Base-by-base conservation (phyloP, 1,284 basidiomycete species). In the Cystobasidiaceae sp. region DNA sequence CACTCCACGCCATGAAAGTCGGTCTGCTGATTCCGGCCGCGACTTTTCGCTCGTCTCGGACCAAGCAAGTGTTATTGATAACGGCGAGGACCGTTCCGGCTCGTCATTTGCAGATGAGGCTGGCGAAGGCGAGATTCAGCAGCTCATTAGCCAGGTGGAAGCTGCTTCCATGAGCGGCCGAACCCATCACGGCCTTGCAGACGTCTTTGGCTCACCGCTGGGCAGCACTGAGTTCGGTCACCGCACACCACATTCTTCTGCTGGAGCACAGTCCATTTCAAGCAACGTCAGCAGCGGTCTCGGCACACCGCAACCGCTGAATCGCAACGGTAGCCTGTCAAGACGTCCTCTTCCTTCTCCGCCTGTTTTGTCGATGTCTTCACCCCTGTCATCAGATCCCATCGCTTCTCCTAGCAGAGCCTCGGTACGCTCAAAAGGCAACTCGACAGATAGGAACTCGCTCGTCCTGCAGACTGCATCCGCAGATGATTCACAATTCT, bases 1-100 rank as follows among this genome's bases (percentile, higher is more conserved):
- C 25, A 28, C 21, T 48, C 52, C 13, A 44, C 28, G 23, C 52
- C 60, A n/a, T n/a, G n/a, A n/a, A n/a, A n/a, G n/a, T n/a, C n/a
- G n/a, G n/a, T n/a, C n/a, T n/a, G n/a, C n/a, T n/a, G n/a, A n/a
- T n/a, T n/a, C n/a, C n/a, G n/a, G n/a, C n/a, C 46, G 61, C 19
- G 61, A 64, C 33, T 25, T 45, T n/a, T 64, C 61, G 6, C 30
- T 64, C 43, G 27, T 55, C 17, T 64, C 61, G 9, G 61, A 64
- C 32, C 51, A 54, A 27, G 61, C 61, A 15, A 64, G 61, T n/a
- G 30, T 64, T n/a, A 39, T 64, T 39, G 61, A 64, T 17, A 39
- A 52, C 13, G 49, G 46, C 33, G 32, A 27, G n/a, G 61, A 64
- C 32, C 15, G 37, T 21, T 64, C 61, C 21, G 33, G 41, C 28